A percentile compares a stretch with the other conserved stretches of the same genome.
phyloP scores from a whole-genome alignment of 2,329 filamentous ascomycete genomes.

The Paraconiothyrium sp. region DNA sequence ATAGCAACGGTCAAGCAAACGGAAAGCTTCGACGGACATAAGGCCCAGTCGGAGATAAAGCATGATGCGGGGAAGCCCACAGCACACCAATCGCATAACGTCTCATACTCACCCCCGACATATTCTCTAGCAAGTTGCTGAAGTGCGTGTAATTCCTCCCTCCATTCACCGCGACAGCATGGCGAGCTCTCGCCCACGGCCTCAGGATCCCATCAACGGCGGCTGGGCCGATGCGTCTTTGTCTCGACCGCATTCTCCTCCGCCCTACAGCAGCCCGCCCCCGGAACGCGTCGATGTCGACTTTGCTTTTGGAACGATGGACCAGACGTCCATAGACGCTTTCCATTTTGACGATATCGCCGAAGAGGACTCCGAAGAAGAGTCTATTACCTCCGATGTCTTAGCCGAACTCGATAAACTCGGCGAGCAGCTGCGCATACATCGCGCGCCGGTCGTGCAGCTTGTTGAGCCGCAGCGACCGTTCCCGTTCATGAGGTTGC shows the following conservation, averaged over 20 bases:
- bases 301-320: not conserved
- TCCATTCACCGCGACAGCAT: not conserved
- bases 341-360: not conserved
- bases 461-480: conserved; percentile 1
- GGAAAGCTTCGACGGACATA: not conserved
- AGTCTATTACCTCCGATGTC: not conserved
- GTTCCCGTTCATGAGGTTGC: conserved; percentile 42
- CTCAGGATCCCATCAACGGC: conserved; percentile 1
- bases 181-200: not conserved
- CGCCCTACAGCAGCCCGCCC: conserved; percentile 10
- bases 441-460: not conserved
- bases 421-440: conserved; percentile 4
- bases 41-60: conserved; percentile 2
- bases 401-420: not conserved
- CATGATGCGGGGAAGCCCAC: conserved; percentile 7
- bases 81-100: conserved; percentile 2
- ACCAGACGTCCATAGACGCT: not conserved
- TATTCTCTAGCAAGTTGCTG: not conserved
- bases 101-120: not conserved
- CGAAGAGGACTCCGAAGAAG: conserved; percentile 2
- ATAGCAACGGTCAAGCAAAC: not conserved
- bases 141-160: no score
- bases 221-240: not conserved
- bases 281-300: conserved; percentile 3
- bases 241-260: conserved; percentile 4